Percentiles rank a stretch among this genome's conserved stretches.
These are phyloP conservation scores for Trypanosoma caninum DNA, from an alignment of 208 protist genomes.

Conservation along the genomic window DNA sequence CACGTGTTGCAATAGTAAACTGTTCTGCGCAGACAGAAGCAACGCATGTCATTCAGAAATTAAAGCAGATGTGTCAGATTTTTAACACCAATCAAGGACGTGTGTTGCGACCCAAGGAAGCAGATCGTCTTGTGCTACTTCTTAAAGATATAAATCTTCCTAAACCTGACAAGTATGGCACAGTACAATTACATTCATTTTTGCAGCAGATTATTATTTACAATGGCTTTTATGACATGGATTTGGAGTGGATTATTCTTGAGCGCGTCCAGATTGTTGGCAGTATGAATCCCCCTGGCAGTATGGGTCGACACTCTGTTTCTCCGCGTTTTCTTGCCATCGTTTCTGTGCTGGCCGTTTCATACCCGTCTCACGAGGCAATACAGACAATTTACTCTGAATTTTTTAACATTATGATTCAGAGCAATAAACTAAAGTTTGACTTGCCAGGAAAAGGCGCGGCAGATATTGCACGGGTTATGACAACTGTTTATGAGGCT, in stretches of 20 bases:
- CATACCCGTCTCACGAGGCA: slow-evolving; percentile 92
- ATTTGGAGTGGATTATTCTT: slow-evolving; percentile 95
- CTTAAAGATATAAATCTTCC: slow-evolving; percentile 98
- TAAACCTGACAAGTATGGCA: slow-evolving; percentile 97
- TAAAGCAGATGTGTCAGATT: slow-evolving; percentile 92
- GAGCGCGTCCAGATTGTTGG: slow-evolving; percentile 95
- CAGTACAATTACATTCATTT: slow-evolving; percentile 95
- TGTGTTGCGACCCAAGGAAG: slow-evolving; percentile 94
- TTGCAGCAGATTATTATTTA: slow-evolving; percentile 97
- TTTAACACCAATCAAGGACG: slow-evolving; percentile 92
- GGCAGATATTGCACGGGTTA: slow-evolving; percentile 87
- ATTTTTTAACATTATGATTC: slow-evolving; percentile 92
- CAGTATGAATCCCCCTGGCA: slow-evolving; percentile 95
- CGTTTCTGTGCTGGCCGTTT: slow-evolving; percentile 90
- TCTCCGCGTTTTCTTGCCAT: slow-evolving; percentile 95
- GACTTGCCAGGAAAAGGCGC: slow-evolving; percentile 71
- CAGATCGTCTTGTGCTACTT: slow-evolving; percentile 93
- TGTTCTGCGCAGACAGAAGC: slow-evolving; percentile 96
- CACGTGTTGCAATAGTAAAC: slow-evolving; percentile 90
- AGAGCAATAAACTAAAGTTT: slow-evolving; percentile 61
- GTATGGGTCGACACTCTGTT: slow-evolving; percentile 94
- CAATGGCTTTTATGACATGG: slow-evolving; percentile 94
- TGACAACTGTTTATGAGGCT: slow-evolving; percentile 94
- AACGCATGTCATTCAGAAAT: slow-evolving; percentile 95
- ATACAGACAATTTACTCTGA: slow-evolving; percentile 93